Evolutionary conservation across 495 filamentous ascomycete species (phyloP).

Genomic region (Daldinia loculata): DNA sequence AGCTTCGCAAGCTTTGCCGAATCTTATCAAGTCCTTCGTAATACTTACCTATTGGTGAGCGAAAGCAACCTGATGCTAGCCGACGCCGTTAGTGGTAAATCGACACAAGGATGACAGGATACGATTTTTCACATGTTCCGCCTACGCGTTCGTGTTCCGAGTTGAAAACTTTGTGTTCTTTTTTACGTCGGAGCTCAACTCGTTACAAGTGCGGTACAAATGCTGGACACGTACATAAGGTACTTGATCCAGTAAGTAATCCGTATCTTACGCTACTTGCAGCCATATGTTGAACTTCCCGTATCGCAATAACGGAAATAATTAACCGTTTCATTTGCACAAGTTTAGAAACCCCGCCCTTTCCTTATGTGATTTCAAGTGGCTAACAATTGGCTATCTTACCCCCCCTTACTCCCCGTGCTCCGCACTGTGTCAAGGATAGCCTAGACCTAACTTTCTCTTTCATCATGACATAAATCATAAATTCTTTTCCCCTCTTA

Average conservation of each 20-base stretch:
- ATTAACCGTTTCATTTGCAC: not conserved
- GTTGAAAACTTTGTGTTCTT: constrained; percentile 3
- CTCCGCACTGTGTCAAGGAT: constrained; percentile 39
- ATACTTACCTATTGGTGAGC: not conserved
- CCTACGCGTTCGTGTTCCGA: constrained; percentile 5
- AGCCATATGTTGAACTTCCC: not conserved
- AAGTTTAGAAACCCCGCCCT: not conserved
- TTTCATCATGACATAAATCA: constrained; percentile 40
- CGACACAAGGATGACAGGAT: not conserved
- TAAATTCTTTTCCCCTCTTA: constrained; percentile 40
- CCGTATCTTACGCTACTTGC: not conserved
- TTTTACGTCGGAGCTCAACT: constrained; percentile 5
- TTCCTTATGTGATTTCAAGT: not conserved
- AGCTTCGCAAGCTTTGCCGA: constrained; percentile 14
- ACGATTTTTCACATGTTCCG: constrained; percentile 5
- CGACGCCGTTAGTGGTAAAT: not conserved
- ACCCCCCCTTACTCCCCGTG: not conserved
- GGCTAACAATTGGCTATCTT: not conserved
- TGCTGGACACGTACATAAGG: not conserved
- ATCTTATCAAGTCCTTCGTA: constrained; percentile 11
- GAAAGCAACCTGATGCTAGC: not conserved
- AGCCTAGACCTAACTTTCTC: constrained; percentile 1
- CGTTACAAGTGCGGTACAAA: no score
- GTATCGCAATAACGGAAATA: not conserved
- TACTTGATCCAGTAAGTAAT: not conserved